These are phyloP conservation scores for Mrakia blollopis DNA, from an alignment of 768 basidiomycete genomes.

Conservation along the genomic window DNA sequence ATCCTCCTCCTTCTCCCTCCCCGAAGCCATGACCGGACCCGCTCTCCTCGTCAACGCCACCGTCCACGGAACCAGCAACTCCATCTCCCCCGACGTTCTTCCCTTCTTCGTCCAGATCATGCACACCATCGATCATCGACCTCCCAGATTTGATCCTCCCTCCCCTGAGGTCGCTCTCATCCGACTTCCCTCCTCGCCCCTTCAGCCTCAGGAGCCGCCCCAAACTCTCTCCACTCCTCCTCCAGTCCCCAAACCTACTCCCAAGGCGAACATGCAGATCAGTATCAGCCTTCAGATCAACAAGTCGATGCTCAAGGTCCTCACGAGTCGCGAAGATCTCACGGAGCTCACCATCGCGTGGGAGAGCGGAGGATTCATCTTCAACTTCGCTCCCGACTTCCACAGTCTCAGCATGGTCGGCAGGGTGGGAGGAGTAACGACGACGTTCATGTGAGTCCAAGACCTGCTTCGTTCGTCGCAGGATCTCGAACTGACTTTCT, in stretches of 20 bases:
- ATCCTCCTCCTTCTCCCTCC: neutral
- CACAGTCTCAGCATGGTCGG: slow-evolving; percentile 69
- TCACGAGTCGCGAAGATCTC: slow-evolving; percentile 84
- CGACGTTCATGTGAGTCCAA: slow-evolving; percentile 65
- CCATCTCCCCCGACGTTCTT: slow-evolving; percentile 70
- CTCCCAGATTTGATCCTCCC: slow-evolving; percentile 31
- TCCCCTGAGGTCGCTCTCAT: slow-evolving; percentile 36
- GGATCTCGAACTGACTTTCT: neutral
- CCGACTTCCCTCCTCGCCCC: slow-evolving; percentile 14
- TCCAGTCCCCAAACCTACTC: slow-evolving; percentile 40
- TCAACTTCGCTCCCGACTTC: slow-evolving; percentile 69
- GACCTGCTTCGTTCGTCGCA: neutral
- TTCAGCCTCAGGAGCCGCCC: neutral
- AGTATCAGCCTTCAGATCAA: slow-evolving; percentile 88
- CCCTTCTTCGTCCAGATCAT: slow-evolving; percentile 78
- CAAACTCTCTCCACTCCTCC: slow-evolving; percentile 31
- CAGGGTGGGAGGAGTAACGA: slow-evolving; percentile 71
- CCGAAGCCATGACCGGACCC: slow-evolving; percentile 41
- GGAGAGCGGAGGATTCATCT: slow-evolving; percentile 88
- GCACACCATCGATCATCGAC: slow-evolving; percentile 61
- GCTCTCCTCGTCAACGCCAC: slow-evolving; percentile 74
- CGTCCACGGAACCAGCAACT: slow-evolving; percentile 85
- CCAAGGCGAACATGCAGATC: slow-evolving; percentile 56
- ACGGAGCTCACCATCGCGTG: slow-evolving; percentile 66
- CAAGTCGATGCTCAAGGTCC: slow-evolving; percentile 75